Conservation (phyloP, 352 stramenopile genomes). For the Sclerospora graminicola region DNA sequence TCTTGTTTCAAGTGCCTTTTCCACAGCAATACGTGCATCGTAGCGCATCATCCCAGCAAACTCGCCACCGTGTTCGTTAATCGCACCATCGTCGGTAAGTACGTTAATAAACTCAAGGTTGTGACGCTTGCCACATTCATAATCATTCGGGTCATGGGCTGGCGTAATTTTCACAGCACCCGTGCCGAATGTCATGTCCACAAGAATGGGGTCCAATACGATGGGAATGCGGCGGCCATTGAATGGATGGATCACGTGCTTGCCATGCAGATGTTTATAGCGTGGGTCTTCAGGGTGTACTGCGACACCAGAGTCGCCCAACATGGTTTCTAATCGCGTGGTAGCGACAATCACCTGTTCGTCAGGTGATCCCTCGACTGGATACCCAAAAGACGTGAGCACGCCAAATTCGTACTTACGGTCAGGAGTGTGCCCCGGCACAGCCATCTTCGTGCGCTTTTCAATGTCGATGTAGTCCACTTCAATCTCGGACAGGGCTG, state of each 20-base stretch:
- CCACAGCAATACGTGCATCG: conserved; percentile 75
- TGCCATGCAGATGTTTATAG: conserved; percentile 98
- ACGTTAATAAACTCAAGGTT: conserved; percentile 97
- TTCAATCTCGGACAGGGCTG: conserved; percentile 92
- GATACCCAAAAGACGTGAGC: conserved; percentile 96
- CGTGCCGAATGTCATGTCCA: conserved; percentile 98
- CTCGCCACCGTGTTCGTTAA: conserved; percentile 90
- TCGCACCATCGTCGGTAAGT: conserved; percentile 93
- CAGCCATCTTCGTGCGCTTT: conserved; percentile 90
- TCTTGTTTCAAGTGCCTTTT: conserved; percentile 90
- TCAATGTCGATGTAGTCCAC: conserved; percentile 99
- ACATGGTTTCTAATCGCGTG: conserved; percentile 99
- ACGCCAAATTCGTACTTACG: conserved; percentile 99
- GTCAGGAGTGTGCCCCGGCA: conserved; percentile 93
- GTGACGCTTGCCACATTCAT: conserved; percentile 95
- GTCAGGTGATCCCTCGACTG: conserved; percentile 83
- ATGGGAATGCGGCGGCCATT: conserved; percentile 96
- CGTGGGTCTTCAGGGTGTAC: conserved; percentile 97
- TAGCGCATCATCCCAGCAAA: conserved; percentile 86
- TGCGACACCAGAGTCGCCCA: conserved; percentile 96
- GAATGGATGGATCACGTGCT: conserved; percentile 97
- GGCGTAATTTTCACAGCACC: conserved; percentile 99
- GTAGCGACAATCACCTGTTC: conserved; percentile 82
- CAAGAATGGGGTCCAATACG: conserved; percentile 90
- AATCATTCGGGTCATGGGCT: conserved; percentile 98